A percentile compares a stretch with the other conserved stretches of the same genome.
Evolutionary conservation across 78 protist species (phyloP).

Genomic region (Dictyostelium citrinum): DNA sequence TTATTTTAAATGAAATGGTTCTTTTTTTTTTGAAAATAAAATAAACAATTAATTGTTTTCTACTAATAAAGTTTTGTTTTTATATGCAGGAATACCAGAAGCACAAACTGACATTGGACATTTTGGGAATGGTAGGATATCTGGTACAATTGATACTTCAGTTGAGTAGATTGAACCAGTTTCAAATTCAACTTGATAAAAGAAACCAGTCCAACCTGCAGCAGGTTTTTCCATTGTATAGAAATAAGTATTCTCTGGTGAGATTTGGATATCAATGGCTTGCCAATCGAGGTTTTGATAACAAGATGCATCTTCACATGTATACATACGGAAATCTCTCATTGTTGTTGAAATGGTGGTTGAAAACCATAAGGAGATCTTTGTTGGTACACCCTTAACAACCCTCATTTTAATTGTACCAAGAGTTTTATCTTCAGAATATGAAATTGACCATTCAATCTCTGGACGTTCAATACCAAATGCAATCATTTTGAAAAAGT

Average conservation of each 20-base stretch:
- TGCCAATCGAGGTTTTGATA: background rate
- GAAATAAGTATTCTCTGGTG: background rate
- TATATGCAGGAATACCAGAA: background rate
- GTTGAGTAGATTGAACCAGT: background rate
- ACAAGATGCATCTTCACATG: background rate
- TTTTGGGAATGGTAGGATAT: background rate
- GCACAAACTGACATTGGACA: background rate
- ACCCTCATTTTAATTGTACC: background rate
- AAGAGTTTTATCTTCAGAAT: background rate
- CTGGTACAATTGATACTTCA: conserved; percentile 1
- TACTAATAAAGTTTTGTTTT: background rate
- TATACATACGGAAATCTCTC: conserved; percentile 27
- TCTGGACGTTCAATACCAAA: background rate
- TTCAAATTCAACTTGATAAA: background rate
- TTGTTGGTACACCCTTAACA: background rate
- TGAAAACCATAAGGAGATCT: background rate
- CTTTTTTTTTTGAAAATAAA: no score
- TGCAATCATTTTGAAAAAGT: background rate
- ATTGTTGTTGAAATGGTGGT: background rate
- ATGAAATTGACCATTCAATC: conserved; percentile 33
- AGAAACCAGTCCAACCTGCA: conserved; percentile 21
- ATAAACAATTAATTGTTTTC: background rate
- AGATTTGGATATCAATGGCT: background rate
- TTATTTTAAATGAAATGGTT: background rate
- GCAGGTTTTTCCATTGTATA: background rate